A percentile compares a stretch with the other conserved stretches of the same genome.
These are phyloP conservation scores for Colletotrichum cordylinicola DNA, from an alignment of 2,329 filamentous ascomycete genomes.

Conservation along the genomic window DNA sequence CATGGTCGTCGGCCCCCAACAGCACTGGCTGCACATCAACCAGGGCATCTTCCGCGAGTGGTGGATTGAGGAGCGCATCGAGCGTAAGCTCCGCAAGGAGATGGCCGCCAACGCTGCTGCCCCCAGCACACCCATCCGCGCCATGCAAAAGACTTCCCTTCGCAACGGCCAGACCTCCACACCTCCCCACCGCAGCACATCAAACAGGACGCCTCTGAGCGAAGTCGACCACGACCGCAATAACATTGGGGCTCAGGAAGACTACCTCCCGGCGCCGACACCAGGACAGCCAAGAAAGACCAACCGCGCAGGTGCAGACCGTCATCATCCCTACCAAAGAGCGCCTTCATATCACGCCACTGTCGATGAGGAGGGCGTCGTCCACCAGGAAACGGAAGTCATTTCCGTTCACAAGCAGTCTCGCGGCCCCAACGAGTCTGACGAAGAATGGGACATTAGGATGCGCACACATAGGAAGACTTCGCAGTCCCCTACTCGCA, in stretches of 20 bases:
- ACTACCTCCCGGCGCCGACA: slow-evolving; percentile 92
- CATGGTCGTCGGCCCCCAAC: slow-evolving; percentile 98
- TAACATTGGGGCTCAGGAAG: slow-evolving; percentile 75
- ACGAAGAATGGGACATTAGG: slow-evolving; percentile 83
- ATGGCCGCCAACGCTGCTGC: slow-evolving; percentile 54
- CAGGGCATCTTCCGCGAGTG: slow-evolving; percentile 97
- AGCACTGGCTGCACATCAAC: slow-evolving; percentile 98
- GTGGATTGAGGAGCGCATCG: slow-evolving; percentile 91
- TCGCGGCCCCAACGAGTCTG: slow-evolving; percentile 70
- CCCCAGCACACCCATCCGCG: slow-evolving; percentile 66
- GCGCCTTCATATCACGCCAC: slow-evolving; percentile 51
- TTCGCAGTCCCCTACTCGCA: slow-evolving; percentile 66
- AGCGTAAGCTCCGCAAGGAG: slow-evolving; percentile 69
- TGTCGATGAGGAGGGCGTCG: slow-evolving; percentile 55
- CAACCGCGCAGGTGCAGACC: slow-evolving; percentile 76
- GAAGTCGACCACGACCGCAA: slow-evolving; percentile 86
- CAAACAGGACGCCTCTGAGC: slow-evolving; percentile 84
- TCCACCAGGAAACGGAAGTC: slow-evolving; percentile 65
- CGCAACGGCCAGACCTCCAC: slow-evolving; percentile 74
- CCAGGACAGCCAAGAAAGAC: slow-evolving; percentile 95
- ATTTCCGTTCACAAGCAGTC: slow-evolving; percentile 67
- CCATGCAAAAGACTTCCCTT: slow-evolving; percentile 63
- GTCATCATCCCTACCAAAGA: slow-evolving; percentile 75
- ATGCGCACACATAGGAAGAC: slow-evolving; percentile 72
- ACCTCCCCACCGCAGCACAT: slow-evolving; percentile 80